These are phyloP conservation scores for Lactarius akahatsu DNA, from an alignment of 768 basidiomycete species.

Conservation along the genomic window DNA sequence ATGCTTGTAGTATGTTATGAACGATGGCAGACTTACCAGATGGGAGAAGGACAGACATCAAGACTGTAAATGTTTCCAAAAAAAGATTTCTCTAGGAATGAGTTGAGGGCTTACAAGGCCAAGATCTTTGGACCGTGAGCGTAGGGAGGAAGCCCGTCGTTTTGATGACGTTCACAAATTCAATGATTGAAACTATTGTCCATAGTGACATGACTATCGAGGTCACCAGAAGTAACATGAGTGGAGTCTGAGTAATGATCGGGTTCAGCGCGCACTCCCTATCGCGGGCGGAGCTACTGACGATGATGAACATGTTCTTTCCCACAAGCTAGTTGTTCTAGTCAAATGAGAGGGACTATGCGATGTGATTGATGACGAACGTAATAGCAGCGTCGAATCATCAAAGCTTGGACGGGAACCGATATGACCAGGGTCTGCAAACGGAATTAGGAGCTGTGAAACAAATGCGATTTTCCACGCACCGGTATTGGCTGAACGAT, in stretches of 20 bases:
- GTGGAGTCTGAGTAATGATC: background rate
- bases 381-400: conserved; percentile 24
- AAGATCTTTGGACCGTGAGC: background rate
- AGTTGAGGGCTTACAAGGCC: conserved; percentile 10
- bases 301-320: conserved; percentile 13
- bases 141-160: background rate
- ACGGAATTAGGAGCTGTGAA: background rate
- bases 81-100: background rate
- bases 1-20: background rate
- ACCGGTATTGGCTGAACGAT: background rate
- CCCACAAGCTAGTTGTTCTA: conserved; percentile 4
- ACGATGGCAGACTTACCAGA: background rate
- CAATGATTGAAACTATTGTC: background rate
- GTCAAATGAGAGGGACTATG: background rate
- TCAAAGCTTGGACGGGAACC: conserved; percentile 14
- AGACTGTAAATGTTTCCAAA: background rate
- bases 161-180: background rate
- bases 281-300: background rate
- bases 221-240: conserved; percentile 9
- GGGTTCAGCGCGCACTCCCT: background rate
- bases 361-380: conserved; percentile 4
- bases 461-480: background rate
- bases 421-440: conserved; percentile 10
- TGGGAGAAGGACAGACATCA: background rate
- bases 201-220: background rate